Evolutionary conservation across 192 early-diverging fungal species (phyloP).

Genomic region (Linnemannia hyalina): DNA sequence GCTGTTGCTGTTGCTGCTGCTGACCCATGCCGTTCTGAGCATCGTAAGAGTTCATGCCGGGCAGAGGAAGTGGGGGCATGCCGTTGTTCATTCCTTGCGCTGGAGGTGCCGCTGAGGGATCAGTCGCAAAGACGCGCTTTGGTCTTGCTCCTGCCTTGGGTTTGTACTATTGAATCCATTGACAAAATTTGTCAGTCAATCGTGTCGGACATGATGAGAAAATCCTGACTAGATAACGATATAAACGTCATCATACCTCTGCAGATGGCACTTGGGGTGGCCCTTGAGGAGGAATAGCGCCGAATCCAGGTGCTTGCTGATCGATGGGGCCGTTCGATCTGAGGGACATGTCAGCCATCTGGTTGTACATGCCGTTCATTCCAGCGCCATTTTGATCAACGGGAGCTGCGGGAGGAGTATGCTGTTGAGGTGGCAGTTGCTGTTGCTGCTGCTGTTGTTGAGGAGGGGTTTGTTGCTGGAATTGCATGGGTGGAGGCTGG

Average conservation of each 20-base stretch:
- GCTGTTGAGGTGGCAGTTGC: slow-evolving; percentile 20
- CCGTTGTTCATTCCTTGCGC: slow-evolving; percentile 27
- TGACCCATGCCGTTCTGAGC: slow-evolving; percentile 9
- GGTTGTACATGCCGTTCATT: slow-evolving; percentile 28
- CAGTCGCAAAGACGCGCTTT: slow-evolving; percentile 42
- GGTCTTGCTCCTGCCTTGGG: slow-evolving; percentile 48
- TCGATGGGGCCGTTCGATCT: slow-evolving; percentile 23
- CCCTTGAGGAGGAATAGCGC: slow-evolving; percentile 28
- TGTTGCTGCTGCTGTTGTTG: slow-evolving; percentile 19
- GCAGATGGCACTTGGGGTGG: slow-evolving; percentile 12
- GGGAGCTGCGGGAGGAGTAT: neutral
- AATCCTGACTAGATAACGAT: neutral
- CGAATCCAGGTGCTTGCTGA: slow-evolving; percentile 25
- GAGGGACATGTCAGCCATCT: slow-evolving; percentile 41
- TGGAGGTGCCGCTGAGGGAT: slow-evolving; percentile 24
- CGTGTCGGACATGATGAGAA: neutral
- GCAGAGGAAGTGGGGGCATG: slow-evolving; percentile 28
- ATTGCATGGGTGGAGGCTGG: neutral
- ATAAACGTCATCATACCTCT: slow-evolving; percentile 30
- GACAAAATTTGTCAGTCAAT: neutral
- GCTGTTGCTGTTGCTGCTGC: slow-evolving; percentile 27
- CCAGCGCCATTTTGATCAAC: slow-evolving; percentile 35
- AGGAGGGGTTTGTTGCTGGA: neutral
- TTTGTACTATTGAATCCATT: slow-evolving; percentile 17
- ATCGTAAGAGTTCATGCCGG: slow-evolving; percentile 31